Evolutionary conservation across 768 basidiomycete species (phyloP).

Genomic region (Psilocybe cyanescens): DNA sequence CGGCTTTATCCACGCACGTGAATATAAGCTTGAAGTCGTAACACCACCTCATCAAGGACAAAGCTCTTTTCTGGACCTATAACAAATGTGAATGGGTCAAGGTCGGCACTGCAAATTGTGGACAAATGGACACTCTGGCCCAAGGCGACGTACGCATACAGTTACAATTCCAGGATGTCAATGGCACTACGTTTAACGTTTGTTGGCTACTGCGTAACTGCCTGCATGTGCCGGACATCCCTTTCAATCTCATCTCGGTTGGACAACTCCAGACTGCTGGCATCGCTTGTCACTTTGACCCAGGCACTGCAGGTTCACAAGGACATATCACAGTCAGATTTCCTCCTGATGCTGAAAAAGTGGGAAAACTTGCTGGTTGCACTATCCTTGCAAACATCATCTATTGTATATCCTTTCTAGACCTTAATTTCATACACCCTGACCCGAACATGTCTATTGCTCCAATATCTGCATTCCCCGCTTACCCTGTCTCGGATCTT

Average conservation of each 20-base stretch:
- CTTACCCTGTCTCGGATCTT: background rate
- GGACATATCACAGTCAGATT: background rate
- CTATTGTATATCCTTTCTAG: background rate
- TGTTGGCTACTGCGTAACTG: constrained; percentile 11
- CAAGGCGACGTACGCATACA: constrained; percentile 7
- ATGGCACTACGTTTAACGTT: background rate
- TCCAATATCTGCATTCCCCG: constrained; percentile 8
- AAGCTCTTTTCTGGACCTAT: constrained; percentile 9
- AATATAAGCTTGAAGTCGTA: too few relatives aligned
- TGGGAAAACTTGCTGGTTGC: background rate
- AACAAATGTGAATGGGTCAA: background rate
- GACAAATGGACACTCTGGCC: constrained; percentile 2
- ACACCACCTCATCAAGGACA: constrained; percentile 14
- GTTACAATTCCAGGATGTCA: background rate
- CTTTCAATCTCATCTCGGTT: constrained; percentile 12
- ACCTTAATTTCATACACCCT: background rate
- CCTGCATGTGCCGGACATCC: constrained; percentile 8
- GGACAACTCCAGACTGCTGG: background rate
- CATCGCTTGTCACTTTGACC: background rate
- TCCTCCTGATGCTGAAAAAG: background rate
- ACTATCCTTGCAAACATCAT: background rate
- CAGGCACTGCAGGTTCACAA: too few relatives aligned
- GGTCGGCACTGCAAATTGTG: constrained; percentile 16
- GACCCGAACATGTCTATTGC: background rate
- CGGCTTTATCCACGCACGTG: too few relatives aligned